Evolutionary conservation across 352 stramenopile species (phyloP).

Genomic region (Elongisporangium undulatum): DNA sequence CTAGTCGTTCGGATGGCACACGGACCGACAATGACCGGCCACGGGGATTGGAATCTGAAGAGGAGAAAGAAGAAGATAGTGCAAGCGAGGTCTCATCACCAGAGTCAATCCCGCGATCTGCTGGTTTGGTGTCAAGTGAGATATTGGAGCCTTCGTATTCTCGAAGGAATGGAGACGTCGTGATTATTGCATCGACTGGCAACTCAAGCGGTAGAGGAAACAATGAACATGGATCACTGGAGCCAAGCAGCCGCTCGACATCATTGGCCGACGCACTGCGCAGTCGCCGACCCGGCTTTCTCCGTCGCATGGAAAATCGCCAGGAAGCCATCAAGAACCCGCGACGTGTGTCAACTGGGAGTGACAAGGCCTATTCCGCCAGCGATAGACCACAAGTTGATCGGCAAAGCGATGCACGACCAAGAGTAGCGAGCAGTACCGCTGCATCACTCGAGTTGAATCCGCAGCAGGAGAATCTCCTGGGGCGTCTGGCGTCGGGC

Average conservation of each 20-base stretch:
- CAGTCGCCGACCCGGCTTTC: conserved; percentile 50
- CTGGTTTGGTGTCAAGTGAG: not conserved
- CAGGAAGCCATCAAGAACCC: conserved; percentile 1
- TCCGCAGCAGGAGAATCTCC: conserved; percentile 21
- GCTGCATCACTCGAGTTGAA: not conserved
- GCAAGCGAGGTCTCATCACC: not conserved
- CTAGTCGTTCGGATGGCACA: not conserved
- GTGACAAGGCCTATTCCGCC: not conserved
- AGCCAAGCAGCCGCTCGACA: not conserved
- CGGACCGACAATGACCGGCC: not conserved
- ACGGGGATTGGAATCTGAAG: conserved; percentile 10
- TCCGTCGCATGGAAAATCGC: conserved; percentile 15
- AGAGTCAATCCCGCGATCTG: not conserved
- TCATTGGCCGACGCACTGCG: conserved; percentile 65
- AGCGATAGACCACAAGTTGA: not conserved
- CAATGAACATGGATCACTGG: not conserved
- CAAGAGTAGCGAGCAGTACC: not conserved
- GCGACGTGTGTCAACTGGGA: not conserved
- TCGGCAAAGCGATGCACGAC: not conserved
- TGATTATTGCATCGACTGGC: not conserved
- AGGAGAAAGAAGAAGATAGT: conserved; percentile 23
- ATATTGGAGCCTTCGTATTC: not conserved
- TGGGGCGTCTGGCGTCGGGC: conserved; percentile 44
- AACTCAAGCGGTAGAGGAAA: not conserved
- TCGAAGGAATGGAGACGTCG: not conserved